Evolutionary conservation across 169 alveolate species (phyloP).

Genomic region (Eimeria praecox): DNA sequence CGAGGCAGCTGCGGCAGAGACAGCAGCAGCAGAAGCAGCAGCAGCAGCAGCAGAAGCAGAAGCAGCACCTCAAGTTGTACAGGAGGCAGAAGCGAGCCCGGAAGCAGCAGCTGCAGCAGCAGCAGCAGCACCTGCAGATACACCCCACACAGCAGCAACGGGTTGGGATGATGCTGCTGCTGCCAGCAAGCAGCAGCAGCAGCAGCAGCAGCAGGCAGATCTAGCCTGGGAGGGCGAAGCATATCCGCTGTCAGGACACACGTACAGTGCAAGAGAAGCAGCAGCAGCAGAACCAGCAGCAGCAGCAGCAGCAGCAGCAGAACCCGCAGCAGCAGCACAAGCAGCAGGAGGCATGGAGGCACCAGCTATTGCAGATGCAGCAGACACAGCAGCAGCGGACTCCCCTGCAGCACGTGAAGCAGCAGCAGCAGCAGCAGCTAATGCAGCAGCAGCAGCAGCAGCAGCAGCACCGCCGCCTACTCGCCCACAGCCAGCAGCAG

Average conservation of each 20-base stretch:
- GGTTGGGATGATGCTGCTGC: constrained; percentile 8
- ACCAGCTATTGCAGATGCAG: too few relatives aligned
- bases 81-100: background rate
- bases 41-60: constrained; percentile 6
- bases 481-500: constrained; percentile 21
- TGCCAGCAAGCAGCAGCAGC: constrained; percentile 21
- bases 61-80: background rate
- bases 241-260: too few relatives aligned
- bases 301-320: too few relatives aligned
- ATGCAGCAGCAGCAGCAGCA: constrained; percentile 13
- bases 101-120: constrained; percentile 12
- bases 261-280: too few relatives aligned
- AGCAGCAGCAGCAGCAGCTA: constrained; percentile 52
- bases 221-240: too few relatives aligned
- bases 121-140: background rate
- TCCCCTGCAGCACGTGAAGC: too few relatives aligned
- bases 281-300: too few relatives aligned
- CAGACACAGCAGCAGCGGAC: too few relatives aligned
- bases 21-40: background rate
- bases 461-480: background rate
- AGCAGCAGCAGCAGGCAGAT: background rate
- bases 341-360: too few relatives aligned
- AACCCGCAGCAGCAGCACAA: too few relatives aligned
- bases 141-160: background rate
- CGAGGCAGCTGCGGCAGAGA: background rate